A percentile compares a stretch with the other conserved stretches of the same genome.
These are phyloP conservation scores for Aspergillus sp. DNA, from an alignment of 2,329 filamentous ascomycete species.

Conservation along the genomic window DNA sequence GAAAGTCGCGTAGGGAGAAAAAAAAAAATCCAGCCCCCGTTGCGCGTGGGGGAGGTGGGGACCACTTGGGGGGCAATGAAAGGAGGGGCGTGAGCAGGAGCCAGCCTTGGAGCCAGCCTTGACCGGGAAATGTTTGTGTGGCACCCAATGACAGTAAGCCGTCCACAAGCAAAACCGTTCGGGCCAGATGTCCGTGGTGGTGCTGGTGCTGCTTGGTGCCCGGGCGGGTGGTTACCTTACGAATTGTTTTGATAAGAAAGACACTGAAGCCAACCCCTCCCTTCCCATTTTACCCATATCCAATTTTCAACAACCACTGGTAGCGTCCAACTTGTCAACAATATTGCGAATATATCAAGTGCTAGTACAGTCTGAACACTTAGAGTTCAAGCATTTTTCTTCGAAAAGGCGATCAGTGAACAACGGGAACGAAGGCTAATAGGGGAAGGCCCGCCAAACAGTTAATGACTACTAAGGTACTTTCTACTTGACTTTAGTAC, in stretches of 20 bases:
- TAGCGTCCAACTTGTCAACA: background rate
- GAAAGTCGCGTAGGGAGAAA: background rate
- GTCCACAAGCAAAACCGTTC: background rate
- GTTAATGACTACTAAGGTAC: background rate
- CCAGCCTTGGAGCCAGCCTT: background rate
- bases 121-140: background rate
- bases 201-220: background rate
- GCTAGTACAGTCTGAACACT: background rate
- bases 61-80: background rate
- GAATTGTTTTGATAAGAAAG: background rate
- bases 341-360: background rate
- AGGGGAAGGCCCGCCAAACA: background rate
- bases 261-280: background rate
- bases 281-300: background rate
- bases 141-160: background rate
- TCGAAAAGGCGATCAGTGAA: background rate
- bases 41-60: conserved; percentile 5
- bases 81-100: conserved; percentile 10
- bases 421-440: background rate
- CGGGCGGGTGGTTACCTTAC: too few species aligned
- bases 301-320: background rate
- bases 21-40: background rate
- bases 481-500: background rate
- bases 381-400: too few species aligned
- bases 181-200: background rate